Conservation (phyloP, 1,139 yeast species). For the Candida glucosophila region DNA sequence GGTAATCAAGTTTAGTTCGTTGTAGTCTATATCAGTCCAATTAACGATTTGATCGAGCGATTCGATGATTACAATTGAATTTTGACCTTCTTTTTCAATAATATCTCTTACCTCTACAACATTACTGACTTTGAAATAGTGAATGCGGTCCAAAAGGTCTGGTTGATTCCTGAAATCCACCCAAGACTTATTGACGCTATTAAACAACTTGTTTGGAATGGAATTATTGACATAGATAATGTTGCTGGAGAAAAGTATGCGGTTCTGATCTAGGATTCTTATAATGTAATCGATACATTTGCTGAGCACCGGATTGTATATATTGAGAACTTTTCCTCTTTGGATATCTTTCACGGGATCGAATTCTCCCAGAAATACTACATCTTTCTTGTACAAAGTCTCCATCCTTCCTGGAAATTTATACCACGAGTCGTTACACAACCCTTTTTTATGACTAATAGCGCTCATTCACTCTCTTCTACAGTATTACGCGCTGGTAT, state of each 20-base stretch:
- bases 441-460: no score
- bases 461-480: no score
- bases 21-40: constrained; percentile 6
- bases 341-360: no score
- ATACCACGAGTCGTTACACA: no score
- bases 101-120: constrained; percentile 4
- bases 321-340: no score
- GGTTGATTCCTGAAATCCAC: constrained; percentile 5
- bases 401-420: no score
- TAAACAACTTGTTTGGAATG: constrained; percentile 9
- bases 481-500: no score
- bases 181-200: constrained; percentile 5
- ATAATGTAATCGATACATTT: constrained; percentile 6
- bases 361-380: no score
- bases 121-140: constrained; percentile 8
- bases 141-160: constrained; percentile 8
- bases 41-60: constrained; percentile 7
- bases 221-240: constrained; percentile 12
- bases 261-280: constrained; percentile 2
- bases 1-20: constrained; percentile 7
- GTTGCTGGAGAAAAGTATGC: constrained; percentile 2
- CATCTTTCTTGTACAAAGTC: no score
- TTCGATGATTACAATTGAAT: constrained; percentile 8
- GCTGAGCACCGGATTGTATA: no score
- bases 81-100: constrained; percentile 1